Conservation (phyloP, 768 basidiomycete genomes). For the Mycena chlorophos region DNA sequence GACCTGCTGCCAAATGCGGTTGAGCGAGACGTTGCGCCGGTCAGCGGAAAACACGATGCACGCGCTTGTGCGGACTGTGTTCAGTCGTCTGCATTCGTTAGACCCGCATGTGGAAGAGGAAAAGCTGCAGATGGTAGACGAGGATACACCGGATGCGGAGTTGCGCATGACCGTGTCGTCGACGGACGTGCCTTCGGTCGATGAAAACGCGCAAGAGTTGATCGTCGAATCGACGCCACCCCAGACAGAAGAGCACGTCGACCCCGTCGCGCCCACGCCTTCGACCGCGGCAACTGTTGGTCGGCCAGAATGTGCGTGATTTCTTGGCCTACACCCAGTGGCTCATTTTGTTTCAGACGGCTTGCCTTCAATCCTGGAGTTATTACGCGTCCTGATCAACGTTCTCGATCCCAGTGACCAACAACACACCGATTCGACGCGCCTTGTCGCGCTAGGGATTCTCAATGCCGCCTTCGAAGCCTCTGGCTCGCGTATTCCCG, state of each 20-base stretch:
- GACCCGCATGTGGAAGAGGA: constrained; percentile 69
- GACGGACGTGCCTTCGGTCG: constrained; percentile 29
- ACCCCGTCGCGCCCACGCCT: constrained; percentile 24
- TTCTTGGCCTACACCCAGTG: constrained; percentile 3
- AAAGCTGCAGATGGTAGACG: constrained; percentile 52
- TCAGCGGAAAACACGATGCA: constrained; percentile 92
- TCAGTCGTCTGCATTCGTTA: constrained; percentile 66
- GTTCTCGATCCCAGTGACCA: constrained; percentile 94
- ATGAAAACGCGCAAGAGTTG: constrained; percentile 24
- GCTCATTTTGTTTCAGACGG: constrained; percentile 56
- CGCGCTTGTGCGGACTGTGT: constrained; percentile 78
- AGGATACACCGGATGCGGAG: constrained; percentile 56
- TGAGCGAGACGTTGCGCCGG: constrained; percentile 87
- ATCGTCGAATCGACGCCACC: constrained; percentile 15
- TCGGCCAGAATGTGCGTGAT: constrained; percentile 44
- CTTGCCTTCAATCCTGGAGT: constrained; percentile 87
- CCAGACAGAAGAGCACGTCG: constrained; percentile 9
- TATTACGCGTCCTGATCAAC: constrained; percentile 91
- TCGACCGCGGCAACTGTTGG: constrained; percentile 29
- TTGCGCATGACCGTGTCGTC: constrained; percentile 59
- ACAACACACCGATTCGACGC: constrained; percentile 94
- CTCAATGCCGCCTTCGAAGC: constrained; percentile 87
- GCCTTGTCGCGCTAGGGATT: constrained; percentile 83
- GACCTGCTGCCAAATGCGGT: constrained; percentile 93
- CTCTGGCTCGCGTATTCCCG: constrained; percentile 71